Evolutionary conservation across 495 filamentous ascomycete genomes (phyloP).

Genomic region (Aspergillus indologenus): DNA sequence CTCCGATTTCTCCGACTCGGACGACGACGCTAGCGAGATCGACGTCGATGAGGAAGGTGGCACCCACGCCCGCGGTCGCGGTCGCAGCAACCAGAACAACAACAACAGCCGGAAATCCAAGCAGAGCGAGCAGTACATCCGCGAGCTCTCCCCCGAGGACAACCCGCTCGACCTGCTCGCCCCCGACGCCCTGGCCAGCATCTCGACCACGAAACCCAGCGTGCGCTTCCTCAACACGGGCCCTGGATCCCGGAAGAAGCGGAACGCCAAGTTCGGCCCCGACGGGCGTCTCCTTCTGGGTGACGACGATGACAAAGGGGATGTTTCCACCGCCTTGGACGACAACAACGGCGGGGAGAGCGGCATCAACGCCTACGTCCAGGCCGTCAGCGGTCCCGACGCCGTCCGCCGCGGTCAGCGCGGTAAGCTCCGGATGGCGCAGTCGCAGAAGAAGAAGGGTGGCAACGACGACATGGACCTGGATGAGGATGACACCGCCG

Average conservation of each 20-base stretch:
- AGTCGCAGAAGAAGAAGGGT: conserved; percentile 55
- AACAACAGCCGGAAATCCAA: conserved; percentile 36
- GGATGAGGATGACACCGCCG: conserved; percentile 20
- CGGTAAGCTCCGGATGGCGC: conserved; percentile 84
- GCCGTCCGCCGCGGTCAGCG: conserved; percentile 75
- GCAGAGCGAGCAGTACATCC: conserved; percentile 72
- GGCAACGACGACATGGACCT: conserved; percentile 73
- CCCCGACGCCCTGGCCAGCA: conserved; percentile 81
- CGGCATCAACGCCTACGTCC: conserved; percentile 87
- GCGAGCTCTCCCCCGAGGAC: conserved; percentile 75
- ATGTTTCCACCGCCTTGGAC: conserved; percentile 56
- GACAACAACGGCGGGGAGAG: conserved; percentile 42
- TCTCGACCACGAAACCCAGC: conserved; percentile 84
- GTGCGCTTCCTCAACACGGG: conserved; percentile 44
- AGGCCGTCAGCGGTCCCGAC: conserved; percentile 82
- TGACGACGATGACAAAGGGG: conserved; percentile 53
- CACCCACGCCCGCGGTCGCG: conserved; percentile 26
- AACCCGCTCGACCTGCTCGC: conserved; percentile 93
- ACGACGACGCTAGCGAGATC: conserved; percentile 58
- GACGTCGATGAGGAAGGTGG: conserved; percentile 46
- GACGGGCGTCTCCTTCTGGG: conserved; percentile 90
- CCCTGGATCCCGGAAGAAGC: conserved; percentile 44
- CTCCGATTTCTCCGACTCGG: conserved; percentile 73
- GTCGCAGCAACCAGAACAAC: conserved; percentile 26
- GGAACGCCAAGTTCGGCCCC: conserved; percentile 63